Base-by-base conservation (phyloP, 495 filamentous ascomycete species). In the Penicillium samsonianum region DNA sequence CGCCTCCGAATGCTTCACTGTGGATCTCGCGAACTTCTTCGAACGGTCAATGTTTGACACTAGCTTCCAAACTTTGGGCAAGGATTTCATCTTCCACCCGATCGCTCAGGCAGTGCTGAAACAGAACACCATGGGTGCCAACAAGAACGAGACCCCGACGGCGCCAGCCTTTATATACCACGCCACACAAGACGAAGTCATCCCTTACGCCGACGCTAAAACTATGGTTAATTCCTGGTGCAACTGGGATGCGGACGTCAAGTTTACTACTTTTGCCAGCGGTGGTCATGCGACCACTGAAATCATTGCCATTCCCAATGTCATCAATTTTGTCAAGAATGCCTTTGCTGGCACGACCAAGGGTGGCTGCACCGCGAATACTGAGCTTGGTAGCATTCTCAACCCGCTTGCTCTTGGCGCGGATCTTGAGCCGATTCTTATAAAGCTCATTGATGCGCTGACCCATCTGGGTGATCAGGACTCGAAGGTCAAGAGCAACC, bases 111-210 rank as follows among this genome's bases (percentile, higher is more conserved):
- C 46, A 1, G 43, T 74, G 4, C 30, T 74, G 16, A 35, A 40
- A 9, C 26, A 69, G 23, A 71, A 68, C 25, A 60, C 31, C 20
- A 61, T 74, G 53, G 71, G 61, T 14, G 59, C 50, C 6, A 60
- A 69, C 6, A 30, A 56, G 31, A 45, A 50, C 1, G 69, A 74
- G 43, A 69, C 65, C 0, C 69, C 71, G 4, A 68, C 65, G 0
- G 69, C 65, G 1, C 72, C 72, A 4, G 58, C 72, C 8, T 71
- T 73, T 41, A 54, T 73, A 2, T 75, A 75, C 41, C 71, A 75
- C 46, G 67, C 65, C 9, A 57, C 62, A 7, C 44, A 69, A 4
- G 72, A 75, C 40, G 69, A 71, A 40, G 53, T 71, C 45, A 75
- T 73, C 23, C 72, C 71, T 0, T 72, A 71, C 22, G 17, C 42